Evolutionary conservation across 164 flowering plant species (phyloP).

Genomic region (Cinnamomum micranthum): DNA sequence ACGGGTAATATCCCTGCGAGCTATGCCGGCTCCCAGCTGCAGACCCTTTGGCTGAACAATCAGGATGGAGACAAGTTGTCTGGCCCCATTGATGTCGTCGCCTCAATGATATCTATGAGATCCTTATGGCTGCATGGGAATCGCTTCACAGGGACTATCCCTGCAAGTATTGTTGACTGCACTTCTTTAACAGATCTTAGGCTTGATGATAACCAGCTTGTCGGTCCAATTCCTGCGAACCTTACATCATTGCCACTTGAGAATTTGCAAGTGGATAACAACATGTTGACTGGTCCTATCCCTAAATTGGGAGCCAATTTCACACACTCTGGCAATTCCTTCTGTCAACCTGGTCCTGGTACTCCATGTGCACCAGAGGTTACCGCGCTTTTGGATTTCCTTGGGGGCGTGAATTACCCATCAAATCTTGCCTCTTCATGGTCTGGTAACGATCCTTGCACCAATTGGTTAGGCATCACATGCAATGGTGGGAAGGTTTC

Average conservation of each 20-base stretch:
- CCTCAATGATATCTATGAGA: conserved; percentile 44
- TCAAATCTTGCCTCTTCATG: conserved; percentile 44
- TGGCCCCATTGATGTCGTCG: conserved; percentile 58
- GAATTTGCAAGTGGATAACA: conserved; percentile 50
- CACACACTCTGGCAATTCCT: conserved; percentile 34
- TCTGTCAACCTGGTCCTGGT: conserved; percentile 55
- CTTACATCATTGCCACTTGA: conserved; percentile 40
- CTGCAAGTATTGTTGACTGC: conserved; percentile 47
- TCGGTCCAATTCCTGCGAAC: conserved; percentile 59
- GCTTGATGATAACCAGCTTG: conserved; percentile 59
- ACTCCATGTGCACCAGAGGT: conserved; percentile 57
- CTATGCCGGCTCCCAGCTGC: conserved; percentile 44
- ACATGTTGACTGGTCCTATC: conserved; percentile 53
- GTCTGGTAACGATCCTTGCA: conserved; percentile 79
- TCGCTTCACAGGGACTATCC: conserved; percentile 67
- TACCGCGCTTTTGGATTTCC: conserved; percentile 58
- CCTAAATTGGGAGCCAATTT: conserved; percentile 46
- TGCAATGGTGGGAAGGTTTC: conserved; percentile 43
- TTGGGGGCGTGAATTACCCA: conserved; percentile 52
- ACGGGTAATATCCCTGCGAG: conserved; percentile 57
- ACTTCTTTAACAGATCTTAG: conserved; percentile 51
- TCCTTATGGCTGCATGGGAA: conserved; percentile 77
- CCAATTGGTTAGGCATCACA: conserved; percentile 58
- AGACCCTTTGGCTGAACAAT: conserved; percentile 64
- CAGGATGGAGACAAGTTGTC: conserved; percentile 47